A percentile compares a stretch with the other conserved stretches of the same genome.
Conservation (phyloP, 169 alveolate genomes). For the Eimeria mitis region DNA sequence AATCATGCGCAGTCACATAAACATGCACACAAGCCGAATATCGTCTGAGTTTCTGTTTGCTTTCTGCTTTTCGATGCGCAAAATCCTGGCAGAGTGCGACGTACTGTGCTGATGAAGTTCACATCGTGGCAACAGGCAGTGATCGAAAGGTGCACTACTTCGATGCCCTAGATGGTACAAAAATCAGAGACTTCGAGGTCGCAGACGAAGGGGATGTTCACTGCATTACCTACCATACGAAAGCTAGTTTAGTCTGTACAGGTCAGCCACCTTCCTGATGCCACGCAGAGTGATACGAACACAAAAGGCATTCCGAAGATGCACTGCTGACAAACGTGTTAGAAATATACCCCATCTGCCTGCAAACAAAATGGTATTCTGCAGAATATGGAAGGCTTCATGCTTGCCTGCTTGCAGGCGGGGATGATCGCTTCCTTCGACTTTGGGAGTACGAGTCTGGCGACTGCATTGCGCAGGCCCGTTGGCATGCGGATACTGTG, state of each 20-base stretch:
- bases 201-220: constrained; percentile 93
- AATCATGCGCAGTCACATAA: neutral
- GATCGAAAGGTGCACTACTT: constrained; percentile 92
- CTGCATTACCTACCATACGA: constrained; percentile 90
- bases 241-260: constrained; percentile 43
- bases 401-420: constrained; percentile 86
- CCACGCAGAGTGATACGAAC: neutral
- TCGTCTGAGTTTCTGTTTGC: neutral
- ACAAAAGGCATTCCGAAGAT: neutral
- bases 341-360: neutral
- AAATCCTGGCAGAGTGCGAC: constrained; percentile 33
- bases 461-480: constrained; percentile 57
- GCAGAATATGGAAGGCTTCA: neutral
- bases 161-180: constrained; percentile 95
- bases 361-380: neutral
- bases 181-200: constrained; percentile 94
- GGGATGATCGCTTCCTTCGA: constrained; percentile 91
- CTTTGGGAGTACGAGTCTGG: constrained; percentile 96
- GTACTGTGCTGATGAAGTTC: constrained; percentile 95
- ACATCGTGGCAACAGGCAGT: constrained; percentile 95
- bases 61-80: neutral
- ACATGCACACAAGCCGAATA: neutral
- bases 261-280: constrained; percentile 21
- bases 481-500: constrained; percentile 77
- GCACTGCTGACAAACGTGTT: neutral